Evolutionary conservation across 371 early-diverging fungal genomes (phyloP), one percentile per base, ranked within the genome.

Genomic region (Apophysomyces variabilis): DNA sequence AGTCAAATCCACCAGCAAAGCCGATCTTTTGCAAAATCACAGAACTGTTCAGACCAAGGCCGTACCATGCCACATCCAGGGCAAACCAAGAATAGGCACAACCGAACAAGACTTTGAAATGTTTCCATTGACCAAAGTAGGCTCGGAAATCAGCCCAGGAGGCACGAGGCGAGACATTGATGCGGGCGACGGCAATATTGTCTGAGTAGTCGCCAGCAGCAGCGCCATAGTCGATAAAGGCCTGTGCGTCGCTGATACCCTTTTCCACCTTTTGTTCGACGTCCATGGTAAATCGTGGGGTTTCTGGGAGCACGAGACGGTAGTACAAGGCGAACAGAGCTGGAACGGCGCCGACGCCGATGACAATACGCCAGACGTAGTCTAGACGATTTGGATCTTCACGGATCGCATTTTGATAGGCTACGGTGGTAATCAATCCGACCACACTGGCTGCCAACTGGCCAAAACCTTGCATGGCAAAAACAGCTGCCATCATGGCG

Each of bases 401-500:
- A 7, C 82, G 68, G 60, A 94, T 88, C 39, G 73, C 73, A 46
- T 67, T 36, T 67, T 86, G 80, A 73, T 83, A 87, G 11, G 80
- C 81, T 36, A 86, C 85, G 21, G 93, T 75, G 2, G 68, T 47
- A 57, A 89, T 65, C 4, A 93, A 67, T 4, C 85, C 83, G 35
- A 93, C 90, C 21, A 93, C 57, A 18, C 86, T 80, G 1, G 92
- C 90, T 6, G 88, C 69, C 4, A 94, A 73, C 61, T 89, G 90
- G 32, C 94, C 95, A 50, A 94, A 76, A 18, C 94, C 95, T 73
- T 94, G 95, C 93, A 93, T 93, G 32, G 93, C 88, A 74, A 94
- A 95, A 43, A 95, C 93, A 21, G 90, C 87, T 3, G 94, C 90
- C 74, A 94, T 89, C 93, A 93, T 92, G 45, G 86, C 86, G 58